These are phyloP conservation scores for Hypomontagnella submonticulosa DNA, from an alignment of 495 filamentous ascomycete species.

Conservation along the genomic window DNA sequence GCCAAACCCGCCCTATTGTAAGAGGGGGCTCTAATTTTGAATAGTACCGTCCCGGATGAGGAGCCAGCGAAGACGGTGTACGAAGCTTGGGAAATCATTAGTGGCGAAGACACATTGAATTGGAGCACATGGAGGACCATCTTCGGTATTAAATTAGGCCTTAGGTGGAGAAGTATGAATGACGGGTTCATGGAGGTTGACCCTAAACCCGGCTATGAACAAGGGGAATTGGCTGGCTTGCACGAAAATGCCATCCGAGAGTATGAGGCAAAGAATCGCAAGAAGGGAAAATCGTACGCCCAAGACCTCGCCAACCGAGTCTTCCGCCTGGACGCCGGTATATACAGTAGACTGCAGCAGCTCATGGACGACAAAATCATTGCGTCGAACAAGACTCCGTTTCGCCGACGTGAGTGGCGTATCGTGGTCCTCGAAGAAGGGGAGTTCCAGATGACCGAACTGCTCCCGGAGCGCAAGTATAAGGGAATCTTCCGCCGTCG, in stretches of 20 bases:
- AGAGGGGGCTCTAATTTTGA: constrained; percentile 8
- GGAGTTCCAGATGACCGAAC: constrained; percentile 39
- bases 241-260: constrained; percentile 26
- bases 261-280: constrained; percentile 19
- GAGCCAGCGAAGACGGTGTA: constrained; percentile 30
- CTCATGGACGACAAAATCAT: constrained; percentile 35
- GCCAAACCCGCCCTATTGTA: background rate
- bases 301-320: constrained; percentile 45
- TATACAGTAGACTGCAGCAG: constrained; percentile 29
- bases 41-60: constrained; percentile 15
- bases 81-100: constrained; percentile 27
- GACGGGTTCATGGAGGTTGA: constrained; percentile 30
- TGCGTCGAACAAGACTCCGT: constrained; percentile 41
- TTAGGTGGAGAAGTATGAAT: constrained; percentile 19
- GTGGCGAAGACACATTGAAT: background rate
- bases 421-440: constrained; percentile 33
- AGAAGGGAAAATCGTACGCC: constrained; percentile 36
- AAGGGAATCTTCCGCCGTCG: constrained; percentile 29
- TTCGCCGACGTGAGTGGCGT: constrained; percentile 42
- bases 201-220: constrained; percentile 16
- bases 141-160: constrained; percentile 34
- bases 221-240: constrained; percentile 41
- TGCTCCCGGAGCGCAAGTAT: constrained; percentile 38
- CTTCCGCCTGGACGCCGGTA: constrained; percentile 9
- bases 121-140: constrained; percentile 20